A percentile compares a stretch with the other conserved stretches of the same genome.
Conservation (phyloP, 2,329 filamentous ascomycete genomes). For the Alternaria triticina region DNA sequence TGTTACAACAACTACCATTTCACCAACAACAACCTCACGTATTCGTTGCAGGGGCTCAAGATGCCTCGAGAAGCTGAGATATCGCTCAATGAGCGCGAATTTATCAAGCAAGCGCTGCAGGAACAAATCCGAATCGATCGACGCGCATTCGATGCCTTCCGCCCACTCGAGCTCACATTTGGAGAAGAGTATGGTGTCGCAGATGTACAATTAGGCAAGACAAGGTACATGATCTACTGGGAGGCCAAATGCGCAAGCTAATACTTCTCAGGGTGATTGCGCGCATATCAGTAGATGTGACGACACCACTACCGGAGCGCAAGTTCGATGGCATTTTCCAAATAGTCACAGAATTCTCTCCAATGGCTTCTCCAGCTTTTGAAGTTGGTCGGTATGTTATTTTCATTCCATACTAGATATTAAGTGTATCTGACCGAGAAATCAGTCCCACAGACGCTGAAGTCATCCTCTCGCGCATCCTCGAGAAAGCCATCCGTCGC, state of each 20-base stretch:
- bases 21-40: conserved; percentile 11
- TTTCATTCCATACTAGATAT: background rate
- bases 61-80: conserved; percentile 96
- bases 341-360: conserved; percentile 87
- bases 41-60: conserved; percentile 28
- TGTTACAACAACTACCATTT: conserved; percentile 8
- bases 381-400: conserved; percentile 73
- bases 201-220: conserved; percentile 87
- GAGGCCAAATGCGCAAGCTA: conserved; percentile 12
- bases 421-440: conserved; percentile 27
- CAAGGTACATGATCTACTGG: conserved; percentile 64
- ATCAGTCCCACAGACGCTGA: conserved; percentile 79
- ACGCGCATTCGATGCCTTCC: conserved; percentile 79
- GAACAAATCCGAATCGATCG: conserved; percentile 85
- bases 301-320: conserved; percentile 82
- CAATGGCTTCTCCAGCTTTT: conserved; percentile 90
- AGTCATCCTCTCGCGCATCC: conserved; percentile 81
- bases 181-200: conserved; percentile 90
- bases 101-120: conserved; percentile 81
- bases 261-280: conserved; percentile 70
- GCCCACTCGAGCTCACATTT: conserved; percentile 78
- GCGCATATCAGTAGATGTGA: conserved; percentile 86
- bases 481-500: conserved; percentile 93
- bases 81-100: conserved; percentile 85
- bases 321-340: conserved; percentile 96